Conservation (phyloP, 306 rosid species). For the Medicago ruthenica region DNA sequence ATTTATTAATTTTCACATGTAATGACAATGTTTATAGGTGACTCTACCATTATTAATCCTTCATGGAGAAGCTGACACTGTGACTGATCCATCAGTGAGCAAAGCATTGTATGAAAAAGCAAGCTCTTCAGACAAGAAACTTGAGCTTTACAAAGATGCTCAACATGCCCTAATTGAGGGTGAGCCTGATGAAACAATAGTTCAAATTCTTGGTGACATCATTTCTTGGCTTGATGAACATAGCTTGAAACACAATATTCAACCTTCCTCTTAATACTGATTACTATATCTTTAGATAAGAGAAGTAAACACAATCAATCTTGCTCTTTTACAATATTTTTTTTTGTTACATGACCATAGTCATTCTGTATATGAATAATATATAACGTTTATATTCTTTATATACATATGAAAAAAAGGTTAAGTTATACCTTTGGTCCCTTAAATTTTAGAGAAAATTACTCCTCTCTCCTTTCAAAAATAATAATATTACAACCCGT, state of each 20-base stretch:
- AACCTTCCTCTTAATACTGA: constrained; percentile 26
- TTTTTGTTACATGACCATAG: too few species aligned
- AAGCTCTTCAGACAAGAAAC: constrained; percentile 74
- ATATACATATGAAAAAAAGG: too few species aligned
- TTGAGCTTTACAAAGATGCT: constrained; percentile 74
- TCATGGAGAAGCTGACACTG: constrained; percentile 87
- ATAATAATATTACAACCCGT: too few species aligned
- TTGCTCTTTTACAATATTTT: too few species aligned
- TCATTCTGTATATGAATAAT: too few species aligned
- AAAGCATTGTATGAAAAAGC: constrained; percentile 80
- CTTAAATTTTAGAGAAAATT: too few species aligned
- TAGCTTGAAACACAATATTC: constrained; percentile 32
- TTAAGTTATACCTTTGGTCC: too few species aligned
- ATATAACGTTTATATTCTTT: too few species aligned
- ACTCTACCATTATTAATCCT: constrained; percentile 82
- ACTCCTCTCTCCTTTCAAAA: too few species aligned
- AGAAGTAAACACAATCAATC: too few species aligned
- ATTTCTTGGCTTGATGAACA: constrained; percentile 80
- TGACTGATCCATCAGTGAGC: constrained; percentile 95
- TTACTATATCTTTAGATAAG: background rate
- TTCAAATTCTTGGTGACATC: constrained; percentile 64
- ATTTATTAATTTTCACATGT: background rate
- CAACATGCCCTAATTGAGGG: constrained; percentile 93
- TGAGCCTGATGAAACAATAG: constrained; percentile 81
- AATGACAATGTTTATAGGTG: constrained; percentile 56